Evolutionary conservation across 805 yeast genomes (phyloP).

Genomic region (Zygoascus bituminiphila): DNA sequence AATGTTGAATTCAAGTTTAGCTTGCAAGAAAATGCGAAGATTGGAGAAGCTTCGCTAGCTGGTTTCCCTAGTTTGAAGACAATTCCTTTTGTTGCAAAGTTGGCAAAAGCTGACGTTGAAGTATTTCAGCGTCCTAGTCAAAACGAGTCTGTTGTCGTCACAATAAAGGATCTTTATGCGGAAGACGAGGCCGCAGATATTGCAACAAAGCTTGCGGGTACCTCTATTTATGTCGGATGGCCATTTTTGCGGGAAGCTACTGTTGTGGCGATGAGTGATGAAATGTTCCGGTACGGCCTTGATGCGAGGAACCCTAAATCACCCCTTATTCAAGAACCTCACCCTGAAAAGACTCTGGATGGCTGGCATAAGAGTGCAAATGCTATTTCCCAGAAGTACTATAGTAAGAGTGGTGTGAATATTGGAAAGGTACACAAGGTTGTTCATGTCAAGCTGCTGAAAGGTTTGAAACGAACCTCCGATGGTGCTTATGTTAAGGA

Average conservation of each 20-base stretch:
- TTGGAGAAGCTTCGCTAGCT: constrained; percentile 66
- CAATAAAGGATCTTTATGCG: constrained; percentile 40
- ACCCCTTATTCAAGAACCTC: constrained; percentile 19
- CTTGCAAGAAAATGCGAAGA: constrained; percentile 53
- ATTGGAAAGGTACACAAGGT: constrained; percentile 47
- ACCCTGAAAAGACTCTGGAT: constrained; percentile 40
- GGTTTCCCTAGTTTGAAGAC: constrained; percentile 85
- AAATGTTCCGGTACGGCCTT: constrained; percentile 37
- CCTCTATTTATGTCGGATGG: constrained; percentile 71
- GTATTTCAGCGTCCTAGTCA: constrained; percentile 82
- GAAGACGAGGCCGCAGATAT: constrained; percentile 47
- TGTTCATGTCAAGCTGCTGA: constrained; percentile 64
- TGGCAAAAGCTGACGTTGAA: constrained; percentile 54
- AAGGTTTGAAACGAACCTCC: constrained; percentile 62
- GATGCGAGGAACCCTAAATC: constrained; percentile 20
- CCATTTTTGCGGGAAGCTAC: constrained; percentile 83
- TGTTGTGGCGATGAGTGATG: constrained; percentile 55
- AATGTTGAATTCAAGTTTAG: constrained; percentile 36
- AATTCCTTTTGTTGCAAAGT: constrained; percentile 44
- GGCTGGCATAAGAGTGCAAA: constrained; percentile 38
- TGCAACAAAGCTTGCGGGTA: constrained; percentile 52
- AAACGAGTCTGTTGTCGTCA: constrained; percentile 70
- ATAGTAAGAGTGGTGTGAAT: constrained; percentile 47
- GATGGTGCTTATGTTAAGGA: constrained; percentile 77
- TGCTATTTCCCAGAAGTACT: constrained; percentile 37